Conservation (phyloP, 139 green algal species). For the Micractinium conductrix region DNA sequence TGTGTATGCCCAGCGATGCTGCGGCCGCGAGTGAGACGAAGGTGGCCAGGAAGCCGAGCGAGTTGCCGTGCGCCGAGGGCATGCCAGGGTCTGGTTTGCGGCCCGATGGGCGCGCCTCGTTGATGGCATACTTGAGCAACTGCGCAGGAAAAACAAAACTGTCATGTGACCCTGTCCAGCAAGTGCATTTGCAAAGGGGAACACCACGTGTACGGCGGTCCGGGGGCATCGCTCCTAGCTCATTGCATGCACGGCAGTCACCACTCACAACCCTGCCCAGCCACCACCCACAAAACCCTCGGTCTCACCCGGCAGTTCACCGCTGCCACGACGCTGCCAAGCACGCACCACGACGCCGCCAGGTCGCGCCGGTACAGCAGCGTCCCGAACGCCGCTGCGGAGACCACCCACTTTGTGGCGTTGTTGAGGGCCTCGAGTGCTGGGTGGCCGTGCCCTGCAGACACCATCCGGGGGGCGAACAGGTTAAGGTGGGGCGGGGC, state of each 20-base stretch:
- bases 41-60: conserved; percentile 69
- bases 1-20: not conserved
- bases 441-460: not conserved
- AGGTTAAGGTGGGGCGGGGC: too few relatives aligned
- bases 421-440: conserved; percentile 39
- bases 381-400: conserved; percentile 47
- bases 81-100: conserved; percentile 76
- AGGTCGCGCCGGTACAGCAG: conserved; percentile 61
- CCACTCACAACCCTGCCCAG: too few relatives aligned
- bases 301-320: conserved; percentile 68
- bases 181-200: too few relatives aligned
- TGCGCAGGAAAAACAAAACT: too few relatives aligned
- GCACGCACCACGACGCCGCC: conserved; percentile 63
- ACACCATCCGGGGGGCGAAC: too few relatives aligned
- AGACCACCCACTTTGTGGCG: conserved; percentile 80
- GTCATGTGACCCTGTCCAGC: too few relatives aligned
- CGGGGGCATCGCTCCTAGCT: too few relatives aligned
- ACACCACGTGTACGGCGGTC: too few relatives aligned
- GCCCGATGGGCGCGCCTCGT: conserved; percentile 68
- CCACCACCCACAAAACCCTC: too few relatives aligned
- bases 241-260: too few relatives aligned
- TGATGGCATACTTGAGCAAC: conserved; percentile 77
- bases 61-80: conserved; percentile 71
- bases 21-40: conserved; percentile 55
- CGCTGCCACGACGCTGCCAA: conserved; percentile 65